Evolutionary conservation across 371 early-diverging fungal genomes (phyloP), one percentile per base, ranked within the genome.

Genomic region (Mucor sp.): DNA sequence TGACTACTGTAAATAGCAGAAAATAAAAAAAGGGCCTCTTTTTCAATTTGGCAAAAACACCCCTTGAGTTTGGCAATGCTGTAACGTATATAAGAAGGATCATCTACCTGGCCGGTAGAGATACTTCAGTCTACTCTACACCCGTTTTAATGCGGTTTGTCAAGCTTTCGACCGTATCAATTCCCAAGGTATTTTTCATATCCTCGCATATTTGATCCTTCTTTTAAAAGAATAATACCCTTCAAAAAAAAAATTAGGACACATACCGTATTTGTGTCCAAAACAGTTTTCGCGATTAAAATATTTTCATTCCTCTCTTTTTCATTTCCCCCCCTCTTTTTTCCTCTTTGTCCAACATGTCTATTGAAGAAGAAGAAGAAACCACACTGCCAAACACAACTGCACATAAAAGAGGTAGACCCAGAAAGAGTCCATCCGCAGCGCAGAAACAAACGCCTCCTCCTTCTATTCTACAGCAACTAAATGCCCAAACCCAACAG

Each of bases 361-460:
- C 50, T 50, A 25, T 50, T 25, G 50, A 50, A 50, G 25, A 21
- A 25, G 50, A 50, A 11, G 50, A 21, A 23, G 50, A 48, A 7
- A 48, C 12, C 21, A 50, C 25, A 12, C 9, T 50, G 7, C 4
- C 50, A 50, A 7, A 11, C 11, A 50, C 21, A 19, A 12, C 50
- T 50, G 50, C 4, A 25, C 50, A 50, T 12, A 69, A 55, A 69
- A 28, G 65, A 61, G 69, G 69, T n/a, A n/a, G 69, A 37, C 69
- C 65, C 37, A 60, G 65, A 65, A 69, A 65, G 25, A 50, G 25
- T 23, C 25, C 50, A 12, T 25, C 50, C 23, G 12, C 12, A 25
- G 5, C 12, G 9, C 50, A 50, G 21, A 50, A 50, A 19, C 50
- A 50, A 23, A 50, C 50, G 12, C 8, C 50, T 23, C 23, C 50